A percentile compares a stretch with the other conserved stretches of the same genome.
phyloP scores from a whole-genome alignment of 768 basidiomycete genomes.

The Crepidotus variabilis region DNA sequence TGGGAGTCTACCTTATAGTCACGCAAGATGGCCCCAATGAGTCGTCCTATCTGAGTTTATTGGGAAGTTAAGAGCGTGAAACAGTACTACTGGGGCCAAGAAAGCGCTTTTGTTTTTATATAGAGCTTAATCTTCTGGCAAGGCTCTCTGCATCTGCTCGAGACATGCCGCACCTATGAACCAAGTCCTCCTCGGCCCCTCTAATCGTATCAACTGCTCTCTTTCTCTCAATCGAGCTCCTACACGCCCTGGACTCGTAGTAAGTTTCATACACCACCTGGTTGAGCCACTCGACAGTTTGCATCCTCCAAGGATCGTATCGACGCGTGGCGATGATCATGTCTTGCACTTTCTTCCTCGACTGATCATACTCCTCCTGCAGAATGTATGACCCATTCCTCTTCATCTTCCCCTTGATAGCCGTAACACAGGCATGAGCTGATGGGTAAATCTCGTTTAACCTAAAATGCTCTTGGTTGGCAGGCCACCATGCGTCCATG shows the following conservation, averaged over 20 bases:
- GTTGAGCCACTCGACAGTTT: background rate
- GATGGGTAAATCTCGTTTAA: conserved; percentile 23
- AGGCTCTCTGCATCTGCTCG: background rate
- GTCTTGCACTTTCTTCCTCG: conserved; percentile 18
- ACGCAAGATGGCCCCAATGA: too few relatives aligned
- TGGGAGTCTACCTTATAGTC: too few relatives aligned
- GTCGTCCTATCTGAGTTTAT: too few relatives aligned
- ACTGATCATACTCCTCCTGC: conserved; percentile 27
- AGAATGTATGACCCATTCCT: conserved; percentile 14
- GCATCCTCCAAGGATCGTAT: background rate
- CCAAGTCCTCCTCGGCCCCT: background rate
- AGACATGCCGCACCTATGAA: background rate
- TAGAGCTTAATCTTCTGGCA: too few relatives aligned
- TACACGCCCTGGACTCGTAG: background rate
- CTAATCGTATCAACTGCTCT: background rate
- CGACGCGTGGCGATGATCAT: conserved; percentile 6
- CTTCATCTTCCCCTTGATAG: conserved; percentile 24
- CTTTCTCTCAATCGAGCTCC: background rate
- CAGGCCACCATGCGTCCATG: conserved; percentile 27
- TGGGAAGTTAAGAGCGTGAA: too few relatives aligned
- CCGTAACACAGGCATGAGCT: conserved; percentile 37
- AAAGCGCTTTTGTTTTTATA: too few relatives aligned
- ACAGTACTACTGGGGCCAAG: too few relatives aligned
- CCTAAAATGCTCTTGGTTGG: conserved; percentile 24
- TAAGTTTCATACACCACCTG: background rate